A percentile compares a stretch with the other conserved stretches of the same genome.
phyloP scores from a whole-genome alignment of 495 filamentous ascomycete genomes.

The Hyphodiscus hymeniophilus region DNA sequence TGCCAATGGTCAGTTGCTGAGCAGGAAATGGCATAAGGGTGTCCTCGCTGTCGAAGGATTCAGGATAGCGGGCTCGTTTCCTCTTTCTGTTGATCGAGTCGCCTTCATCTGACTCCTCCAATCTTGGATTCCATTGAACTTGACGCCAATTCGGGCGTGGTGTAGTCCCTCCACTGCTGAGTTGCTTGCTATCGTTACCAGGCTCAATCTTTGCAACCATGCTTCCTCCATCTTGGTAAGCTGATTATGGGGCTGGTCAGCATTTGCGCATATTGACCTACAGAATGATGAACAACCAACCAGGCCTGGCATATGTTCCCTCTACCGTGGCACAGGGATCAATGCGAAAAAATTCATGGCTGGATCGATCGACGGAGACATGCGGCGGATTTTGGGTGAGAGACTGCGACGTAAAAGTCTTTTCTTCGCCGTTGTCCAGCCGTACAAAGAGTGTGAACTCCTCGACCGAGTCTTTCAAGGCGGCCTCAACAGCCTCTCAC shows the following conservation, averaged over 20 bases:
- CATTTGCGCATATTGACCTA: background rate
- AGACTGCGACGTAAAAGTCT: conserved; percentile 7
- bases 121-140: background rate
- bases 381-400: background rate
- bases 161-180: conserved; percentile 10
- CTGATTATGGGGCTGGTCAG: background rate
- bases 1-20: conserved; percentile 44
- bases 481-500: background rate
- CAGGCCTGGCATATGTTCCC: background rate
- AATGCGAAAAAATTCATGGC: background rate
- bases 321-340: background rate
- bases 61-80: conserved; percentile 6
- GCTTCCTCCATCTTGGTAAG: background rate
- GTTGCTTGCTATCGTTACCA: background rate
- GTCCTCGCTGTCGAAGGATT: conserved; percentile 4
- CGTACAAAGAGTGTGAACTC: conserved; percentile 11
- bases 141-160: background rate
- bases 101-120: conserved; percentile 13
- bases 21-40: conserved; percentile 8
- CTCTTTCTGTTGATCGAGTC: conserved; percentile 2
- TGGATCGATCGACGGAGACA: conserved; percentile 6
- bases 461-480: conserved; percentile 15
- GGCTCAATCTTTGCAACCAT: too few species aligned
- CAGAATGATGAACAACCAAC: background rate
- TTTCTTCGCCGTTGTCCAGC: conserved; percentile 14